These are phyloP conservation scores for Tolypocladium tundrense DNA, from an alignment of 2,329 filamentous ascomycete genomes.

Conservation along the genomic window DNA sequence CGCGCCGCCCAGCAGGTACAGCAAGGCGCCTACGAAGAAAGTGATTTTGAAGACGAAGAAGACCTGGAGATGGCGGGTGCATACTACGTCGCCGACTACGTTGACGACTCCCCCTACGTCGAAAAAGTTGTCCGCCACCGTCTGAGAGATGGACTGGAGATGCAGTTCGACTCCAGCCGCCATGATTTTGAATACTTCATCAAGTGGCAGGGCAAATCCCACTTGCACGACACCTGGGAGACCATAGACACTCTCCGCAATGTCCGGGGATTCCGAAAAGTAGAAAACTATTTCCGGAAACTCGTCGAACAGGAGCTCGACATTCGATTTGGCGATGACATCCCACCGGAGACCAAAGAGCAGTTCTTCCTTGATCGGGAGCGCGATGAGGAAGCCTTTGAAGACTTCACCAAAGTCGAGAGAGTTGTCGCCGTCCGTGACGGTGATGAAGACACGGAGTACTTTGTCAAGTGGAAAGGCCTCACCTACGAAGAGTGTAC, in stretches of 20 bases:
- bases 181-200: constrained; percentile 86
- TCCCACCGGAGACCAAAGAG: constrained; percentile 77
- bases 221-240: constrained; percentile 95
- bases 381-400: constrained; percentile 75
- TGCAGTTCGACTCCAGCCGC: constrained; percentile 45
- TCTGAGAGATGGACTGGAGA: constrained; percentile 56
- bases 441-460: constrained; percentile 73
- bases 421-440: constrained; percentile 78
- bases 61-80: constrained; percentile 47
- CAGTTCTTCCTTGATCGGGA: constrained; percentile 95
- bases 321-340: constrained; percentile 63
- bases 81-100: constrained; percentile 58
- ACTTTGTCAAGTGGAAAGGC: constrained; percentile 95
- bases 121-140: constrained; percentile 86
- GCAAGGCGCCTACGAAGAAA: constrained; percentile 54
- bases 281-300: constrained; percentile 93
- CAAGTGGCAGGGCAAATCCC: constrained; percentile 95
- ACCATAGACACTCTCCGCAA: constrained; percentile 61
- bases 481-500: constrained; percentile 90
- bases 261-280: constrained; percentile 75
- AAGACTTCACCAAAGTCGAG: constrained; percentile 87
- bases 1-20: constrained; percentile 69
- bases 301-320: constrained; percentile 70
- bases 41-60: constrained; percentile 53
- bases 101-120: constrained; percentile 76